These are phyloP conservation scores for Paramecium tetraurelia DNA, from an alignment of 73 alveolate species.

Conservation along the genomic window DNA sequence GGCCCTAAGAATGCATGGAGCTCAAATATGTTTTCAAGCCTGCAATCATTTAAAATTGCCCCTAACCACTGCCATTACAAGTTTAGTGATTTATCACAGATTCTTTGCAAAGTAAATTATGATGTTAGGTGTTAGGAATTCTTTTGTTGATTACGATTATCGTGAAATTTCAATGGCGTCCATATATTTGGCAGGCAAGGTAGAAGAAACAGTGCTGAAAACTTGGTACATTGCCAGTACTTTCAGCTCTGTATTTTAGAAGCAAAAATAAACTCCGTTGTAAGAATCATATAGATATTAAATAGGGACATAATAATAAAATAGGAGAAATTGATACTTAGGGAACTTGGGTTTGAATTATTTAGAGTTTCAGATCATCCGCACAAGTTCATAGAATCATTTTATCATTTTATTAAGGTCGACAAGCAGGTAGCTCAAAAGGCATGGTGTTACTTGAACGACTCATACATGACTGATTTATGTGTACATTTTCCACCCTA, in stretches of 20 bases:
- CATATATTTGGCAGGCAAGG: slow-evolving; percentile 8
- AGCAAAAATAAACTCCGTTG: background rate
- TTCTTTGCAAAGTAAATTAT: slow-evolving; percentile 1
- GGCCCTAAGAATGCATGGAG: slow-evolving; percentile 43
- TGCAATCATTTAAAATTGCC: slow-evolving; percentile 6
- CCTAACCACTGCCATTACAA: slow-evolving; percentile 10
- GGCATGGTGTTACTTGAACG: slow-evolving; percentile 45
- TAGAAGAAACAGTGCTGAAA: slow-evolving; percentile 17
- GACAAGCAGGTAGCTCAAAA: slow-evolving; percentile 18
- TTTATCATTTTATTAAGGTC: slow-evolving; percentile 32
- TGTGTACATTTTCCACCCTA: slow-evolving; percentile 31
- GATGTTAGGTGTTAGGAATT: background rate
- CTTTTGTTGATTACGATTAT: slow-evolving; percentile 31
- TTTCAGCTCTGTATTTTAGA: background rate
- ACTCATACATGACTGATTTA: slow-evolving; percentile 25
- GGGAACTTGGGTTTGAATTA: slow-evolving; percentile 32
- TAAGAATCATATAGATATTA: background rate
- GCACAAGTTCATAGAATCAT: slow-evolving; percentile 32
- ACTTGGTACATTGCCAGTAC: slow-evolving; percentile 40
- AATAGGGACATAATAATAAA: background rate
- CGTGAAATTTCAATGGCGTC: slow-evolving; percentile 41
- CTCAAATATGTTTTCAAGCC: slow-evolving; percentile 16
- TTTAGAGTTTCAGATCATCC: slow-evolving; percentile 42
- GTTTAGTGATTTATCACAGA: slow-evolving; percentile 14
- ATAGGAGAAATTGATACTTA: background rate